Evolutionary conservation across 345 rosid species (phyloP), one percentile per base, ranked within the genome.

Genomic region (Acer yangbiense): DNA sequence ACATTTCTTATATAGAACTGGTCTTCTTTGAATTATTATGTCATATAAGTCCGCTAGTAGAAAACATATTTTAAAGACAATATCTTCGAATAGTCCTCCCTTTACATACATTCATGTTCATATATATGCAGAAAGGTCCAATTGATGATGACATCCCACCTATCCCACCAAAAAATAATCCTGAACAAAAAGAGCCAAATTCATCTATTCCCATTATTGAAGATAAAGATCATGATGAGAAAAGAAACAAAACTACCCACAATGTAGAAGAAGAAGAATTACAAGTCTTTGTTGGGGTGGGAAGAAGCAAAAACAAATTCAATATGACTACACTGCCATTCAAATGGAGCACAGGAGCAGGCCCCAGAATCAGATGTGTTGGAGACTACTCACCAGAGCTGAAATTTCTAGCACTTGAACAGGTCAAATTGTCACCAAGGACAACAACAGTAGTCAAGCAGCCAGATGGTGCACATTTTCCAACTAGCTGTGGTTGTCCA

Each of bases 321-420:
- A 35, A 35, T 35, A 35, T 35, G 39, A 35, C 39, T 48, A 77
- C 20, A 7, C 32, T 48, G 55, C 54, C 77, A 3, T 41, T 46
- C 57, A 80, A 82, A 57, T 87, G 90, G 91, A 83, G 73, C n/a
- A 85, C 83, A 2, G 88, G 85, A 41, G 83, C 76, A 0, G 92
- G 90, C 29, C 83, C 90, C 11, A 61, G 90, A 0, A 87, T 87
- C 43, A 78, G 85, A 3, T 81, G 86, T 14, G 81, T 87, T 14
- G 67, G 88, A 72, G 89, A 87, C 61, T 83, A 83, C 75, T 88
- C 89, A 9, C 27, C 82, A 6, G 63, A 80, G 68, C 81, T 86
- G 17, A 87, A 84, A 71, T 66, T 67, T 65, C 71, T 68, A 60
- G 93, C 86, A 1, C 78, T 86, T 60, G 87, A 87, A 18, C 86